These are phyloP conservation scores for Scedosporium minutisporum DNA, from an alignment of 2,329 filamentous ascomycete species.

Conservation along the genomic window DNA sequence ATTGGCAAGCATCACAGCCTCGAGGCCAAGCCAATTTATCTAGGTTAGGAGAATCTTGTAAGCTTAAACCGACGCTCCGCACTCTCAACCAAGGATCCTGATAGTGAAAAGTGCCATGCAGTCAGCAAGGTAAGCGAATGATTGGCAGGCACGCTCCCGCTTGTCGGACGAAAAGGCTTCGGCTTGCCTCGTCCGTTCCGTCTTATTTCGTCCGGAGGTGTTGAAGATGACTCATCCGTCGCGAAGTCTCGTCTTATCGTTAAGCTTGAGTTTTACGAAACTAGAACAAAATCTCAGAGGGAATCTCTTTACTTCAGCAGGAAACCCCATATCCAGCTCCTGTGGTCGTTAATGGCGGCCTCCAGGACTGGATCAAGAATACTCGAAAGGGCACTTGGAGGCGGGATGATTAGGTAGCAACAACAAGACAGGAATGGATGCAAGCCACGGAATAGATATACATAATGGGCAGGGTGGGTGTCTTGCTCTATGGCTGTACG, in stretches of 20 bases:
- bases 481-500: too few species aligned
- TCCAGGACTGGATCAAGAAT: background rate
- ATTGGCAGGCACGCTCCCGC: background rate
- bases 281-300: background rate
- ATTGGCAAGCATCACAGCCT: too few species aligned
- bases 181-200: background rate
- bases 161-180: background rate
- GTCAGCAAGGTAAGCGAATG: background rate
- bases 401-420: background rate
- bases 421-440: background rate
- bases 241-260: background rate
- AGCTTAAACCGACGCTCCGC: background rate
- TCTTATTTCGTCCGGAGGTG: background rate
- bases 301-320: background rate
- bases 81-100: background rate
- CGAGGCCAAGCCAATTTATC: background rate
- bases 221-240: background rate
- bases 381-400: background rate
- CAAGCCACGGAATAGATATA: background rate
- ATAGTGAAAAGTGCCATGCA: background rate
- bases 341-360: background rate
- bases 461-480: background rate
- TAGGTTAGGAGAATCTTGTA: background rate
- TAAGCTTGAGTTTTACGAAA: background rate
- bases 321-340: background rate